Evolutionary conservation across 2,329 filamentous ascomycete species (phyloP), one percentile per base, ranked within the genome.

Genomic region (Penicillium sclerotigenum): DNA sequence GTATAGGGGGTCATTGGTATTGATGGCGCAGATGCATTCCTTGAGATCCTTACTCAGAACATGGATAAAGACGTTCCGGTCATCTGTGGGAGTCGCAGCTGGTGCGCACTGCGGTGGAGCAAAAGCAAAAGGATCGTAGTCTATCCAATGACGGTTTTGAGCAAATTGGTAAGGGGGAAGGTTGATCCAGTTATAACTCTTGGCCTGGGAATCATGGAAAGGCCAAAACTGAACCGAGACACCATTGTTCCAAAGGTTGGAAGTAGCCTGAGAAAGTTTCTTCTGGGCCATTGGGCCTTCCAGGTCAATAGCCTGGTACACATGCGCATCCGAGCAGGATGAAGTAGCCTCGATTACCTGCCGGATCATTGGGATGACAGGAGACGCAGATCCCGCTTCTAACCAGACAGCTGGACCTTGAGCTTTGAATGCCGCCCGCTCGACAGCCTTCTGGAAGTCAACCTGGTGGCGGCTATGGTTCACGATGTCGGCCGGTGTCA

Each of bases 151-250:
- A 1, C 28, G 28, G 8, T 38, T 51, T 11, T 40, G 14, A 5
- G 48, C 48, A 20, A 51, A 51, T n/a, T 51, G 48, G 8, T 51
- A 51, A 14, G 48, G 48, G 1, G 48, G 48, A 1, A 51, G 48
- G 24, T 51, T 51, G 7, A 51, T 42, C 14, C 24, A 42, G 11
- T 42, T 34, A 29, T 51, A 51, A 18, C 13, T 24, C 1, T 10
- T 11, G 2, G 48, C 29, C 9, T 51, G 48, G 14, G 28, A n/a
- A 16, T 28, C 11, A 11, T 29, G n/a, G 48, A 51, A 51, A 1
- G 29, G n/a, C 48, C 48, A 51, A 7, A 51, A 51, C 20, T 51
- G 26, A 28, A 28, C 26, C 2, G 26, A 28, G 5, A 28, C 26
- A 5, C 26, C 26, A 28, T 28, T 28, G 8, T 28, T 28, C 26